Percentiles rank a stretch among this genome's conserved stretches.
Conservation (phyloP, 495 filamentous ascomycete genomes). For the Alectoria sarmentosa region DNA sequence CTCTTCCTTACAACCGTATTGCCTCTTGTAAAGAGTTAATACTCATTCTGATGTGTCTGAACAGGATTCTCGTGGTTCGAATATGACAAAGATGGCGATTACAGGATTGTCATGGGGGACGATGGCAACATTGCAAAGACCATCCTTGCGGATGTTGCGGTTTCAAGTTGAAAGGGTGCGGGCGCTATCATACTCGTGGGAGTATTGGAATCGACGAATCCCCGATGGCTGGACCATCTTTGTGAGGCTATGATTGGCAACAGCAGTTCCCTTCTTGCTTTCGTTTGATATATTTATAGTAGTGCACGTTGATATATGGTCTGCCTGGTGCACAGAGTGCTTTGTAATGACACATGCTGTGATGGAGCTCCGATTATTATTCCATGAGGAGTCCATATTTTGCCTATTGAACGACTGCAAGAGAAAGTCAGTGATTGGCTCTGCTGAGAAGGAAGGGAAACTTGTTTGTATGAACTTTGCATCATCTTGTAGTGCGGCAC, state of each 20-base stretch:
- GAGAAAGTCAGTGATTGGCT: too few species aligned
- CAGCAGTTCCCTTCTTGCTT: too few species aligned
- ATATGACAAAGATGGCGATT: conserved; percentile 18
- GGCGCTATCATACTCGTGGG: neutral
- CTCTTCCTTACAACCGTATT: neutral
- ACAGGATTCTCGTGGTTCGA: conserved; percentile 20
- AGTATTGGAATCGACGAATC: neutral
- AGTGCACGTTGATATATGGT: too few species aligned
- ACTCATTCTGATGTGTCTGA: neutral
- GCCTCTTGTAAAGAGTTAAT: neutral
- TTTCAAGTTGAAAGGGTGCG: neutral
- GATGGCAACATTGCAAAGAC: neutral
- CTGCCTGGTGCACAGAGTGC: too few species aligned
- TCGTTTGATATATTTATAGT: too few species aligned
- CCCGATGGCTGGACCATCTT: neutral
- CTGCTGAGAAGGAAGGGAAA: too few species aligned
- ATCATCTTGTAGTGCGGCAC: too few species aligned
- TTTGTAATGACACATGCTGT: too few species aligned
- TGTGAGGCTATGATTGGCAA: neutral
- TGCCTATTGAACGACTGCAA: too few species aligned
- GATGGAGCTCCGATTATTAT: too few species aligned
- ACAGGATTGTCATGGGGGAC: conserved; percentile 8
- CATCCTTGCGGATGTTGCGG: neutral
- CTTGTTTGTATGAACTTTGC: too few species aligned
- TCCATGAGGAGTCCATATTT: too few species aligned